These are phyloP conservation scores for Hypocreales sp. DNA, from an alignment of 2,329 filamentous ascomycete species.

Conservation along the genomic window DNA sequence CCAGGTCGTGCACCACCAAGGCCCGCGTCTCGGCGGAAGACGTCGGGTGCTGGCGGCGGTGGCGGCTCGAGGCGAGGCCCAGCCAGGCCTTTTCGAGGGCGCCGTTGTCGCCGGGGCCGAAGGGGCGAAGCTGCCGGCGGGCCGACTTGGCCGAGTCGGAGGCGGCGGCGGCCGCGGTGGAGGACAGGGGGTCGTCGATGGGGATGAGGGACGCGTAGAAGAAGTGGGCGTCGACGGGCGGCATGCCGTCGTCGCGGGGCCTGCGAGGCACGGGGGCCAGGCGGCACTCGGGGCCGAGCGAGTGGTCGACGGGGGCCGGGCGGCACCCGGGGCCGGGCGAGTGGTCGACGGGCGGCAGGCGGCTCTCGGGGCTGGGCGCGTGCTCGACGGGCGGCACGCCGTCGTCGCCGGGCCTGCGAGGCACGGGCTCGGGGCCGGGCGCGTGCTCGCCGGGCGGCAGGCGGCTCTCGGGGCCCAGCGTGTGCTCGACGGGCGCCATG, in stretches of 20 bases:
- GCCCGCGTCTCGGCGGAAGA: conserved; percentile 7
- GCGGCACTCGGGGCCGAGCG: conserved; percentile 43
- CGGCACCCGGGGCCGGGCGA: conserved; percentile 46
- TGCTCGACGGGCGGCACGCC: conserved; percentile 46
- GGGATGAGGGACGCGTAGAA: conserved; percentile 74
- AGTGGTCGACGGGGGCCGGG: conserved; percentile 37
- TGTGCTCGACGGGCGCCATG: conserved; percentile 28
- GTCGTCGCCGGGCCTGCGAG: conserved; percentile 21
- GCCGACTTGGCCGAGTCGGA: conserved; percentile 30
- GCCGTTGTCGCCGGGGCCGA: conserved; percentile 64
- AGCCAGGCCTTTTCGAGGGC: conserved; percentile 69
- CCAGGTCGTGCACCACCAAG: conserved; percentile 26
- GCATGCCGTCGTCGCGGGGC: conserved; percentile 29
- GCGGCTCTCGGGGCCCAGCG: conserved; percentile 43
- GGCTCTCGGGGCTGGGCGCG: conserved; percentile 45
- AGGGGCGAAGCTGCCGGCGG: conserved; percentile 56
- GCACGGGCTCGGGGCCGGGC: too few species aligned
- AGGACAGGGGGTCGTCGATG: conserved; percentile 78
- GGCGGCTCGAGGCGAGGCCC: conserved; percentile 33
- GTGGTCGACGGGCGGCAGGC: conserved; percentile 36
- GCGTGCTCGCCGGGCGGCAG: too few species aligned
- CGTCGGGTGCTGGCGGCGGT: conserved; percentile 30
- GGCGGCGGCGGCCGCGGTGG: conserved; percentile 34
- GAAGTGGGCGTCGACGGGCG: conserved; percentile 54
- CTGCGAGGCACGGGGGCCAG: conserved; percentile 29